A percentile compares a stretch with the other conserved stretches of the same genome.
Evolutionary conservation across 306 rosid genomes (phyloP).

Genomic region (Citrullus mucosospermus): DNA sequence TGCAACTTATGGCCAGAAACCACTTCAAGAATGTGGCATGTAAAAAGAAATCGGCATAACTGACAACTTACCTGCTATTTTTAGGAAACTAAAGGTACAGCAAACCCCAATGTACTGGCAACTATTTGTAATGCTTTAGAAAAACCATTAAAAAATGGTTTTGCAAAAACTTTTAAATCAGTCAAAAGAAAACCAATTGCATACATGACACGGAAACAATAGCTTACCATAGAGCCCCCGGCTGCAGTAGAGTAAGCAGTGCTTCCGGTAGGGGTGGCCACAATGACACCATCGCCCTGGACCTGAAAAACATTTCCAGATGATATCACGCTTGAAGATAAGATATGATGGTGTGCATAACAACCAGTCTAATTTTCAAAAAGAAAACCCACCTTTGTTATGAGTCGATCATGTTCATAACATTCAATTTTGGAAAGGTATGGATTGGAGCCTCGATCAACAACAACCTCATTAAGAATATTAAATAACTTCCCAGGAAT

Average conservation of each 20-base stretch:
- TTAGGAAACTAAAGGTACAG: neutral
- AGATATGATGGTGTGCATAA: neutral
- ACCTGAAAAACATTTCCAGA: conserved; percentile 36
- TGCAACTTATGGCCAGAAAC: neutral
- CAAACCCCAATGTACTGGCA: neutral
- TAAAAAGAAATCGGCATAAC: neutral
- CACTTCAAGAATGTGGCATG: neutral
- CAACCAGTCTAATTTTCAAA: neutral
- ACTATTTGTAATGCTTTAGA: neutral
- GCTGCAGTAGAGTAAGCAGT: conserved; percentile 99
- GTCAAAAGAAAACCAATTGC: neutral
- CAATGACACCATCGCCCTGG: conserved; percentile 97
- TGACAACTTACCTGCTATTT: neutral
- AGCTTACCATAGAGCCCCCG: conserved; percentile 58
- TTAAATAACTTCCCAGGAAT: conserved; percentile 89
- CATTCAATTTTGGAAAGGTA: conserved; percentile 96
- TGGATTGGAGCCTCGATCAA: conserved; percentile 98
- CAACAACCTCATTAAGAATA: conserved; percentile 78
- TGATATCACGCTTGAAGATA: neutral
- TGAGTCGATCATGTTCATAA: conserved; percentile 84
- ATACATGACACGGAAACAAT: neutral
- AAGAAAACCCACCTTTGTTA: conserved; percentile 63
- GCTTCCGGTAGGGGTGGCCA: conserved; percentile 98
- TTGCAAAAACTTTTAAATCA: neutral
- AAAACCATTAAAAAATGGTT: neutral